Evolutionary conservation across 2,329 filamentous ascomycete genomes (phyloP).

Genomic region (Aspergillus spinulosporus): DNA sequence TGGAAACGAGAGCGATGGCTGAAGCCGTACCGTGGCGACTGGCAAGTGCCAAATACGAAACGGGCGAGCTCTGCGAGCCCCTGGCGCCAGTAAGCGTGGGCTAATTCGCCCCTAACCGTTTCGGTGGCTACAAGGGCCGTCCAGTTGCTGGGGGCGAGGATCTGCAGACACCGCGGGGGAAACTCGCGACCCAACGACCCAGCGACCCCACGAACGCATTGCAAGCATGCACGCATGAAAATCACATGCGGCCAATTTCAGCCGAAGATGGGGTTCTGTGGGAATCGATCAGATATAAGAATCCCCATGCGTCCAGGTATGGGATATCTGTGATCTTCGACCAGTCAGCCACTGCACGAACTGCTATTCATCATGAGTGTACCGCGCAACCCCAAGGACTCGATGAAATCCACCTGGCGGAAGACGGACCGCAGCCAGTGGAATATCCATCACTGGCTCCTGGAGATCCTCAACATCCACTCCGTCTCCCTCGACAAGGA

Average conservation of each 20-base stretch:
- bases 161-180: conserved; percentile 19
- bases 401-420: conserved; percentile 47
- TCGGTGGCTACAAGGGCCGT: background rate
- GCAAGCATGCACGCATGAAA: no score
- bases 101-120: conserved; percentile 3
- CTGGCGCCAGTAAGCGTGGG: background rate
- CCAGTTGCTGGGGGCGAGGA: conserved; percentile 4
- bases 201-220: background rate
- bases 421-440: conserved; percentile 29
- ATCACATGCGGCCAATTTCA: background rate
- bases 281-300: background rate
- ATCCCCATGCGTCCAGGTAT: background rate
- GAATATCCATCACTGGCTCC: conserved; percentile 35
- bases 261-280: background rate
- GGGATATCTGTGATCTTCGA: background rate
- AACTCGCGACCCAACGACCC: background rate
- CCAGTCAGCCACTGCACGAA: conserved; percentile 37
- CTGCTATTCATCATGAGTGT: conserved; percentile 41
- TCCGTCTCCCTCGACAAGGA: conserved; percentile 30
- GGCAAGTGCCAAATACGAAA: conserved; percentile 1
- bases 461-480: conserved; percentile 35
- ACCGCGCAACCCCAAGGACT: conserved; percentile 33
- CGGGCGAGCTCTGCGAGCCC: conserved; percentile 6
- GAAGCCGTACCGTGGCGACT: background rate
- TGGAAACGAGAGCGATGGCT: background rate